Base-by-base conservation (phyloP, 495 filamentous ascomycete genomes). In the Hypoxylon fragiforme region DNA sequence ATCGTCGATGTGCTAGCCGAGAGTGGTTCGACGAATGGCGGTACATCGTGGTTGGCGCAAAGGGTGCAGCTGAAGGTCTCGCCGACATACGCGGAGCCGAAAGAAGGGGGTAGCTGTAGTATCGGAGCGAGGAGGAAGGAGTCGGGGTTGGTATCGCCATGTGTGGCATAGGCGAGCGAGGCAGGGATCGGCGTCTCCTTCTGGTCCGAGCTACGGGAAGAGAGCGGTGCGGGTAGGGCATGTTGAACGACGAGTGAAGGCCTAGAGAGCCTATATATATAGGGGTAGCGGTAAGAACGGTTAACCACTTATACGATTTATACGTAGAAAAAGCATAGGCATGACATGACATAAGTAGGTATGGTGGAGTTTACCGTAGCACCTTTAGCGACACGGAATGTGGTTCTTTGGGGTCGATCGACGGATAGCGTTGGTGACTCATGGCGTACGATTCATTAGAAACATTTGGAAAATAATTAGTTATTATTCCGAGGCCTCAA, bases 21-120 rank as follows among this genome's bases (percentile, higher is more conserved):
- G 4, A 48, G 21, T 28, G 41, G 16, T 16, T 65, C 54, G 9
- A 22, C 46, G 0, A 62, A 50, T 0, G 58, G 58, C 34, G 70
- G 51, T 1, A 90, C 74, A 62, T 96, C 92, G 68, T 96, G 94
- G 75, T 94, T 97, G 7, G 89, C 92, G 73, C 91, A 95, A 16
- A 98, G 81, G 1, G 92, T 94, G 73, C 94, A 98, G 41, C 83
- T 83, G 70, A 98, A 98, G 1, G 88, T 91, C 74, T 97, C 92
- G 50, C 94, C 94, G 34, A 97, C 92, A 57, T 97, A 97, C 41
- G 92, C 91, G 7, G 89, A 89, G 44, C 91, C 94, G 68, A 98
- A 97, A 3, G 90, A 83, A 1, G 91, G 88, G 4, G 94, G 94
- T 2, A 97, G 84, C n/a, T 89, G 96, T 57, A 97, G 80, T 42